These are phyloP conservation scores for Stephanodiscus minutulus DNA, from an alignment of 108 stramenopile genomes.

Conservation along the genomic window DNA sequence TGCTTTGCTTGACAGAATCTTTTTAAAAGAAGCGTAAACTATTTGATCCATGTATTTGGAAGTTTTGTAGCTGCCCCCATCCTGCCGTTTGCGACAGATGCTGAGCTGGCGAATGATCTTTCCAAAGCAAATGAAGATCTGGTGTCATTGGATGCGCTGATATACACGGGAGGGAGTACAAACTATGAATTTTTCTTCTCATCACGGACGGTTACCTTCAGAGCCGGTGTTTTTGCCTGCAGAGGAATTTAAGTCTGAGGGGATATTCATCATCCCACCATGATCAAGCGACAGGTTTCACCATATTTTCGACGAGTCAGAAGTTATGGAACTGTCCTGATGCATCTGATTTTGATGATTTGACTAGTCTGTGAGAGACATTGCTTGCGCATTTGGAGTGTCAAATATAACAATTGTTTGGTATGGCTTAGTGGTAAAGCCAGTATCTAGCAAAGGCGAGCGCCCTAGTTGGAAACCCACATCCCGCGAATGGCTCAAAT, in stretches of 20 bases:
- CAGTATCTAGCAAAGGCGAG: too few species aligned
- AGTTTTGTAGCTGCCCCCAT: conserved; percentile 24
- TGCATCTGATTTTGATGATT: conserved; percentile 28
- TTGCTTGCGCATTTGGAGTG: conserved; percentile 31
- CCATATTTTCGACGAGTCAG: conserved; percentile 19
- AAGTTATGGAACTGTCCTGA: conserved; percentile 33
- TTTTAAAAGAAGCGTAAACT: too few species aligned
- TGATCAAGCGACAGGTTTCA: conserved; percentile 14
- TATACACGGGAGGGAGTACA: conserved; percentile 29
- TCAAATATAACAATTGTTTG: conserved; percentile 6
- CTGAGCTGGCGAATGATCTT: conserved; percentile 17
- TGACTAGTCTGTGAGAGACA: conserved; percentile 22
- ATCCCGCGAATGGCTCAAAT: too few species aligned
- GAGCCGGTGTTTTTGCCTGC: conserved; percentile 28
- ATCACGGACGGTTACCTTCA: conserved; percentile 41
- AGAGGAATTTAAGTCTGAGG: conserved; percentile 17
- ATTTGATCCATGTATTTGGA: conserved; percentile 25
- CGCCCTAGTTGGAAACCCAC: too few species aligned
- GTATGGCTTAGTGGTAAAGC: too few species aligned
- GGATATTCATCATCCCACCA: conserved; percentile 37
- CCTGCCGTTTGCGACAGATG: conserved; percentile 31
- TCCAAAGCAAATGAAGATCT: conserved; percentile 10
- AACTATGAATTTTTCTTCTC: conserved; percentile 41
- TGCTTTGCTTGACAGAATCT: too few species aligned
- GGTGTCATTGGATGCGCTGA: conserved; percentile 17